phyloP scores from a whole-genome alignment of 495 filamentous ascomycete species.

The Penicillium coffeae region DNA sequence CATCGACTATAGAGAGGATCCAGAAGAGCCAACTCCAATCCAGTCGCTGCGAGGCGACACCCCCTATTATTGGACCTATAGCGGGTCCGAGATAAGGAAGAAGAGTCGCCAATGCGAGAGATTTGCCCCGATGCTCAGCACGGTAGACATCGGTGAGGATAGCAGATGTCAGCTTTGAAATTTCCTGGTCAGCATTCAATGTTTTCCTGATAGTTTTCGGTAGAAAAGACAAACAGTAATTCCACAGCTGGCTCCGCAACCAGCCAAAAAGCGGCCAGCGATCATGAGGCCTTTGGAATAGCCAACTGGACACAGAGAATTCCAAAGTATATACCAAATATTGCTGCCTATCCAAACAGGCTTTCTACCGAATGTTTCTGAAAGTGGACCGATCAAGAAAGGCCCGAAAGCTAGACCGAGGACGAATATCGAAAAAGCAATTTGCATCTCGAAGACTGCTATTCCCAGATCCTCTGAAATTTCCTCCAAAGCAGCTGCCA shows the following conservation, averaged over 20 bases:
- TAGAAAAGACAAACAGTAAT: background rate
- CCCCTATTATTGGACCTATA: background rate
- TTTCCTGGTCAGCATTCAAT: background rate
- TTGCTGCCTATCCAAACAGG: background rate
- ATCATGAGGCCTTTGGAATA: background rate
- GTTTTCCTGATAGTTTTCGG: too few species aligned
- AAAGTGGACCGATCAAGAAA: background rate
- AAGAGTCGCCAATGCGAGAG: background rate
- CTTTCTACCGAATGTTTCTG: background rate
- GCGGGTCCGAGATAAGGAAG: background rate
- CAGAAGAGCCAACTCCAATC: background rate
- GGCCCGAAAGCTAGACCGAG: background rate
- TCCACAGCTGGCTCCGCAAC: background rate
- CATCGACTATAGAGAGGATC: background rate
- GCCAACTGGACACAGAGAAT: background rate
- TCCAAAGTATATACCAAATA: slow-evolving; percentile 1
- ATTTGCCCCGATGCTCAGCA: background rate
- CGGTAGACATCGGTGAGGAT: background rate
- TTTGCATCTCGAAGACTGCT: background rate
- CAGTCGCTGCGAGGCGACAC: background rate
- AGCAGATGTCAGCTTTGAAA: background rate
- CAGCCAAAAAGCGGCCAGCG: background rate
- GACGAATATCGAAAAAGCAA: background rate
- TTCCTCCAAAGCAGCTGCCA: background rate
- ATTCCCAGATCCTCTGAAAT: background rate